Evolutionary conservation across 331 rosid species (phyloP).

Genomic region (Cydonia oblonga): DNA sequence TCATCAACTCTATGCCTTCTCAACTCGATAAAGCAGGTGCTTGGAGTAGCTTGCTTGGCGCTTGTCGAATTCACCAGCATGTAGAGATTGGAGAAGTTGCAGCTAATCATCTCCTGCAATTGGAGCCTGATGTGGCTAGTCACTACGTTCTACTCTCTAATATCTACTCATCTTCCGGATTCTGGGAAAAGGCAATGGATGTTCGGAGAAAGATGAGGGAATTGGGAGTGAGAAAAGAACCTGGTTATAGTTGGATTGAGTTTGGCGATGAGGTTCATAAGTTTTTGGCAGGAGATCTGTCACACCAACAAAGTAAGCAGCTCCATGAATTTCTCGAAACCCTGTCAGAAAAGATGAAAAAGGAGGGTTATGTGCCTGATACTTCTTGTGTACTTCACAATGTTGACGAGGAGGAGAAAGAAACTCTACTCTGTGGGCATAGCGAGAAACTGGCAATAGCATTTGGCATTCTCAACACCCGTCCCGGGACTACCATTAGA

Average conservation of each 20-base stretch:
- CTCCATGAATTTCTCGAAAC: constrained; percentile 52
- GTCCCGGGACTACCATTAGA: constrained; percentile 58
- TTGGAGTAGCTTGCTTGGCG: constrained; percentile 81
- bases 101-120: constrained; percentile 40
- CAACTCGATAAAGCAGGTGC: constrained; percentile 44
- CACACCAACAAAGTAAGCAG: constrained; percentile 60
- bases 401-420: constrained; percentile 64
- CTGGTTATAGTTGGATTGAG: constrained; percentile 89
- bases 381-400: constrained; percentile 72
- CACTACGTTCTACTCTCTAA: constrained; percentile 72
- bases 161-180: constrained; percentile 62
- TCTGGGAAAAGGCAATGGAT: constrained; percentile 62
- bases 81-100: constrained; percentile 63
- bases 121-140: constrained; percentile 72
- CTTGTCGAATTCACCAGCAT: constrained; percentile 43
- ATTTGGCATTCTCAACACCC: constrained; percentile 65
- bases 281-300: constrained; percentile 61
- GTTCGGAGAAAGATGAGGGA: constrained; percentile 58
- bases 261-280: constrained; percentile 61
- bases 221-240: constrained; percentile 70
- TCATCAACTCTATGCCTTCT: constrained; percentile 54
- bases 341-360: constrained; percentile 55
- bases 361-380: constrained; percentile 76
- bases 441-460: constrained; percentile 86
- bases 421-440: constrained; percentile 64